Evolutionary conservation across 306 rosid species (phyloP).

Genomic region (Quercus rubra): DNA sequence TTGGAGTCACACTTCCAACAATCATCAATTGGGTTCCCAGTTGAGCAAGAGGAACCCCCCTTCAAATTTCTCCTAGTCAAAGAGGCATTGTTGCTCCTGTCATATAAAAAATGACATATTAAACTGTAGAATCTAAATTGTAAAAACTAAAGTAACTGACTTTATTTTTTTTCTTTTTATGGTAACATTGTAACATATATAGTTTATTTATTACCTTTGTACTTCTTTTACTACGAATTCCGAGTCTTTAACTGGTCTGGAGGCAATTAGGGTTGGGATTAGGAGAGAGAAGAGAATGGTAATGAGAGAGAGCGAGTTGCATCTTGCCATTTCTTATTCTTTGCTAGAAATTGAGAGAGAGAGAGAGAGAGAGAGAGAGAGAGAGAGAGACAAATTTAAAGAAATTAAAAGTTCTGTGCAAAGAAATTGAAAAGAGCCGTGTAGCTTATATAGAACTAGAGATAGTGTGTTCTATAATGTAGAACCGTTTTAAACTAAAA

Average conservation of each 20-base stretch:
- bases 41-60: constrained; percentile 71
- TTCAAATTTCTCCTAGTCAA: constrained; percentile 52
- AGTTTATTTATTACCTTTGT: constrained; percentile 49
- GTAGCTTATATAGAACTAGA: not conserved
- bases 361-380: too few relatives aligned
- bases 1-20: constrained; percentile 90
- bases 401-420: constrained; percentile 13
- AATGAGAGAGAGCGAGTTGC: constrained; percentile 26
- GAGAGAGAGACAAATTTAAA: not conserved
- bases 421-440: constrained; percentile 39
- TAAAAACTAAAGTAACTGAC: not conserved
- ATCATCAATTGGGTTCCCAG: constrained; percentile 93
- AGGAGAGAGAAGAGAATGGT: constrained; percentile 44
- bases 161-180: not conserved
- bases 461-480: too few relatives aligned
- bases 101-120: constrained; percentile 1
- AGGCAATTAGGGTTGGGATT: constrained; percentile 44
- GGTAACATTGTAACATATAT: not conserved
- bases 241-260: constrained; percentile 53
- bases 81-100: constrained; percentile 65
- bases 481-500: too few relatives aligned
- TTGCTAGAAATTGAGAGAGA: not conserved
- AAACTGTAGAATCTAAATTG: not conserved
- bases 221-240: constrained; percentile 53
- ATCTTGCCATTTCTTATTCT: constrained; percentile 37